These are phyloP conservation scores for Raffaelea ambrosiae DNA, from an alignment of 2,329 filamentous ascomycete genomes.

Conservation along the genomic window DNA sequence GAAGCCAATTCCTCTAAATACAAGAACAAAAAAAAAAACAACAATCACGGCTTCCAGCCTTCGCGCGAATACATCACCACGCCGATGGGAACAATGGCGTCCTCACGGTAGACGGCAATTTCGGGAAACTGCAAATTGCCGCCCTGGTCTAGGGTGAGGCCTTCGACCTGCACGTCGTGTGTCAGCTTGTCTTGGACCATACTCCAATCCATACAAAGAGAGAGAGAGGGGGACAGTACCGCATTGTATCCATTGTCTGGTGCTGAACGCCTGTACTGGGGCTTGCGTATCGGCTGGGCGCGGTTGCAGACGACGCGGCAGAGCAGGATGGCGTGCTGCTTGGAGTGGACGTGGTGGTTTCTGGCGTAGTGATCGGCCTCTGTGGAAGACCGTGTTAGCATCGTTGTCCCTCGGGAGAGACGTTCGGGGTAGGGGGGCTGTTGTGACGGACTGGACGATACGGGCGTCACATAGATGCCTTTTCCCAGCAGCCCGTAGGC, in stretches of 20 bases:
- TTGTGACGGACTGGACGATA: conserved; percentile 2
- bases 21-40: background rate
- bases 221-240: background rate
- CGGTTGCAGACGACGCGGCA: conserved; percentile 1
- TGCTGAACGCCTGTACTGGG: background rate
- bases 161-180: conserved; percentile 1
- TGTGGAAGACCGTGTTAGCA: background rate
- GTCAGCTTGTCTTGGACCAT: background rate
- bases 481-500: background rate
- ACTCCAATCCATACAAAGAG: background rate
- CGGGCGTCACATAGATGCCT: conserved; percentile 4
- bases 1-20: too few relatives aligned
- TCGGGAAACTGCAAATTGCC: conserved; percentile 3
- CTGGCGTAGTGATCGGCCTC: conserved; percentile 4
- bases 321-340: conserved; percentile 3
- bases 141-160: background rate
- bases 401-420: too few relatives aligned
- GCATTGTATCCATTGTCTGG: background rate
- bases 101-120: conserved; percentile 2
- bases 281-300: background rate
- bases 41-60: background rate
- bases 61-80: conserved; percentile 2
- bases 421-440: too few relatives aligned
- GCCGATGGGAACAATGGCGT: conserved; percentile 3
- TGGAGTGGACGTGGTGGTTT: conserved; percentile 1